These are phyloP conservation scores for Incumbomyces delicatus DNA, from an alignment of 2,329 filamentous ascomycete species.

Conservation along the genomic window DNA sequence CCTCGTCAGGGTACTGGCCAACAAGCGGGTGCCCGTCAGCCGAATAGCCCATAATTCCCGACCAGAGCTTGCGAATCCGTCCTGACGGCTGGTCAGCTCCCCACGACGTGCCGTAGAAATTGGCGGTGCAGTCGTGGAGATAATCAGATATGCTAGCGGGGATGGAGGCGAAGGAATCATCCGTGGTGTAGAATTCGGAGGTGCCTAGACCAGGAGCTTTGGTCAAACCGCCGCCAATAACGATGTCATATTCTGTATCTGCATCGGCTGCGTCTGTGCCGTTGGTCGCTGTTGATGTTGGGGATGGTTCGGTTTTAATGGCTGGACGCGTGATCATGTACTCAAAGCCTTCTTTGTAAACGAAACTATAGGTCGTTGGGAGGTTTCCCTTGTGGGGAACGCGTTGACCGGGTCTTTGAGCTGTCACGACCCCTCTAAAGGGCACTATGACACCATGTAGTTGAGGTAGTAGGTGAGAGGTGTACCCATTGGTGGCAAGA, in stretches of 20 bases:
- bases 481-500: slow-evolving; percentile 47
- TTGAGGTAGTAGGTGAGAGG: slow-evolving; percentile 34
- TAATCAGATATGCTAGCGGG: slow-evolving; percentile 7
- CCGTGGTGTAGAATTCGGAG: slow-evolving; percentile 20
- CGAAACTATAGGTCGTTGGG: slow-evolving; percentile 20
- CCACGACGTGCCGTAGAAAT: slow-evolving; percentile 33
- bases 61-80: slow-evolving; percentile 40
- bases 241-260: slow-evolving; percentile 23
- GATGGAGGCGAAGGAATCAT: slow-evolving; percentile 20
- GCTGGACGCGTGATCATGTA: slow-evolving; percentile 27
- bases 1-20: slow-evolving; percentile 34
- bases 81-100: slow-evolving; percentile 33
- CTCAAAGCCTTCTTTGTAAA: slow-evolving; percentile 28
- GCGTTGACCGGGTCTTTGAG: slow-evolving; percentile 27
- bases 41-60: slow-evolving; percentile 49
- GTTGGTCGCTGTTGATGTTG: neutral
- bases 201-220: slow-evolving; percentile 11
- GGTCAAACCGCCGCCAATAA: slow-evolving; percentile 22
- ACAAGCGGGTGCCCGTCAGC: slow-evolving; percentile 46
- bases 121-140: slow-evolving; percentile 20
- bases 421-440: slow-evolving; percentile 42
- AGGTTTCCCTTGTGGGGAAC: slow-evolving; percentile 16
- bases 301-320: neutral
- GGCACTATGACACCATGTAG: slow-evolving; percentile 43
- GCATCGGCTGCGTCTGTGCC: neutral